phyloP scores from a whole-genome alignment of 2,329 filamentous ascomycete genomes.

The Scytalidium sp. region DNA sequence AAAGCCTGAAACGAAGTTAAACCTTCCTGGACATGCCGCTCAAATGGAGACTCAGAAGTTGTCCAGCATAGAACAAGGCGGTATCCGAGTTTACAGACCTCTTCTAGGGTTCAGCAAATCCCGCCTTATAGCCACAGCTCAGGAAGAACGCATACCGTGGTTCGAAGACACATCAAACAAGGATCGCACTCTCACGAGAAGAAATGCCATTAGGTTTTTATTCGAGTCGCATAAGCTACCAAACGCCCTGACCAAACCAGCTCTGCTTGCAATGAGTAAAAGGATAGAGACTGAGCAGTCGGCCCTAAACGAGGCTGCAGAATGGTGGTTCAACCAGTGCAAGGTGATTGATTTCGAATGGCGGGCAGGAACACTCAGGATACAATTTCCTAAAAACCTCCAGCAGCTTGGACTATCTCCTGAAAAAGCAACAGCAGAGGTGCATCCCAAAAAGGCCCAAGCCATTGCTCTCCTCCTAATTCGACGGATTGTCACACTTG shows the following conservation, averaged over 20 bases:
- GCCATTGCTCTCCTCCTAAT: conserved; percentile 41
- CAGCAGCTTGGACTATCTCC: not conserved
- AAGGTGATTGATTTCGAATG: conserved; percentile 31
- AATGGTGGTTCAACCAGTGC: conserved; percentile 48
- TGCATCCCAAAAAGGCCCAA: not conserved
- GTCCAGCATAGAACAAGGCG: conserved; percentile 51
- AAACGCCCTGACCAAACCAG: conserved; percentile 61
- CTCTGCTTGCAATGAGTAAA: conserved; percentile 59
- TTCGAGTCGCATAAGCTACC: conserved; percentile 60
- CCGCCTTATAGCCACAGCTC: conserved; percentile 71
- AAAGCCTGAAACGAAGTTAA: not conserved
- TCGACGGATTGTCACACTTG: conserved; percentile 42
- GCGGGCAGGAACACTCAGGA: conserved; percentile 29
- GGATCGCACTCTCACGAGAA: conserved; percentile 70
- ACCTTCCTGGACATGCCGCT: not conserved
- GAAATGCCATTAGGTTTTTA: conserved; percentile 78
- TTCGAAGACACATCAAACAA: conserved; percentile 83
- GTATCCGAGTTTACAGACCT: conserved; percentile 66
- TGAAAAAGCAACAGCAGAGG: not conserved
- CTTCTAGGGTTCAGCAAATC: conserved; percentile 70
- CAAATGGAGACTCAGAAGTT: conserved; percentile 10
- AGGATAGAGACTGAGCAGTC: conserved; percentile 44
- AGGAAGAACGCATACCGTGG: conserved; percentile 66
- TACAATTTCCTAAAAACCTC: conserved; percentile 14
- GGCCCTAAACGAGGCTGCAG: conserved; percentile 48